Percentiles rank a stretch among this genome's conserved stretches.
These are phyloP conservation scores for Podosphaera fusca DNA, from an alignment of 2,329 filamentous ascomycete genomes.

Conservation along the genomic window DNA sequence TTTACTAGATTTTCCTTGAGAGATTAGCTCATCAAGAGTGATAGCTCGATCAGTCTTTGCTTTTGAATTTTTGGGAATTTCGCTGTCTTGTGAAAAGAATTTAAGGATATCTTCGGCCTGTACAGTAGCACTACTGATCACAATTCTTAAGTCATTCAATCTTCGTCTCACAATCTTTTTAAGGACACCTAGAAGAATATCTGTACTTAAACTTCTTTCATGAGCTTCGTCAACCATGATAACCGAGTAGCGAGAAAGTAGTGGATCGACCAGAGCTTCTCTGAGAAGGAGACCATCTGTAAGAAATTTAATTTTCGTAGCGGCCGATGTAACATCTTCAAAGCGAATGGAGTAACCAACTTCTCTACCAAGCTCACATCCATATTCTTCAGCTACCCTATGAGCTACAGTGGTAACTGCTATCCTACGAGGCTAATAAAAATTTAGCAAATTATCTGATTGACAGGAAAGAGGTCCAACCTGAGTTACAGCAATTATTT, in stretches of 20 bases:
- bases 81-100: conserved; percentile 37
- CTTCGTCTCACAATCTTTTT: conserved; percentile 74
- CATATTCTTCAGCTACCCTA: conserved; percentile 73
- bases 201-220: conserved; percentile 77
- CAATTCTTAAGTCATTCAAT: conserved; percentile 52
- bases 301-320: conserved; percentile 80
- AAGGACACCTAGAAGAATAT: conserved; percentile 68
- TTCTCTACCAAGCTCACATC: conserved; percentile 68
- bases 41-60: conserved; percentile 7
- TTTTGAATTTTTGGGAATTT: conserved; percentile 15
- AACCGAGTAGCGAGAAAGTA: conserved; percentile 75
- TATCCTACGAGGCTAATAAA: conserved; percentile 53
- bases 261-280: conserved; percentile 79
- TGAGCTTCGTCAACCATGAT: conserved; percentile 98
- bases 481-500: conserved; percentile 73
- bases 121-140: conserved; percentile 82
- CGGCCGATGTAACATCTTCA: conserved; percentile 70
- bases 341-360: conserved; percentile 84
- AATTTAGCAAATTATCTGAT: conserved; percentile 3
- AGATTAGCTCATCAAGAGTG: conserved; percentile 15
- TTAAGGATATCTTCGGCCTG: conserved; percentile 67
- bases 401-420: conserved; percentile 77
- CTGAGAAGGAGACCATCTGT: conserved; percentile 81
- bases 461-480: conserved; percentile 21
- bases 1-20: conserved; percentile 9